Conservation (phyloP, 1,284 basidiomycete species). For the Ceratobasidium sp. region DNA sequence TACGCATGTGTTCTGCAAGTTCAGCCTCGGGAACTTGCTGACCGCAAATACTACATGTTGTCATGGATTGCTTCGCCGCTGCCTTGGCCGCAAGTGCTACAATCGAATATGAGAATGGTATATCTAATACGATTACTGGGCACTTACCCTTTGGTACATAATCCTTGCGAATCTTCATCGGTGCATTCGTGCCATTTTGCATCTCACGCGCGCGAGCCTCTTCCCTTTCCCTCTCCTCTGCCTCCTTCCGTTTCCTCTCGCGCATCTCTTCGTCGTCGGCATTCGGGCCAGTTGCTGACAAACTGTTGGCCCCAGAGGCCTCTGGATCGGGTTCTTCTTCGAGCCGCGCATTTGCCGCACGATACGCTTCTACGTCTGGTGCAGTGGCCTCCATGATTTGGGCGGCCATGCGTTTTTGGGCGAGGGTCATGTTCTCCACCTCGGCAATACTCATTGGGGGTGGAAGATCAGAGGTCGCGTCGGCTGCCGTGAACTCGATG, state of each 20-base stretch:
- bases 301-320: conserved; percentile 52
- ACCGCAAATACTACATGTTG: conserved; percentile 90
- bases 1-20: conserved; percentile 96
- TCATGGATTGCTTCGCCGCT: conserved; percentile 66
- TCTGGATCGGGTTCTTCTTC: conserved; percentile 75
- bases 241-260: conserved; percentile 69
- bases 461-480: conserved; percentile 89
- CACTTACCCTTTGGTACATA: conserved; percentile 89
- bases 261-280: conserved; percentile 63
- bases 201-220: conserved; percentile 77
- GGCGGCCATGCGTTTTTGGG: conserved; percentile 96
- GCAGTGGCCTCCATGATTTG: conserved; percentile 96
- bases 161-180: conserved; percentile 96
- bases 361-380: conserved; percentile 80
- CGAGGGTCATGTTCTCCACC: conserved; percentile 93
- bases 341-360: conserved; percentile 62
- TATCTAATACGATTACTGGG: conserved; percentile 27
- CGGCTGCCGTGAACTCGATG: conserved; percentile 94
- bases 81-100: conserved; percentile 69
- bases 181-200: conserved; percentile 75
- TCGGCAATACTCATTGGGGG: conserved; percentile 94
- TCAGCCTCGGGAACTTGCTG: conserved; percentile 94
- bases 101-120: conserved; percentile 27
- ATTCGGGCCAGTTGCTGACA: neutral
- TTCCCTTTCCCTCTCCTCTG: conserved; percentile 76